Evolutionary conservation across 2,329 filamentous ascomycete species (phyloP).

Genomic region (Sarocladium brachiariae): DNA sequence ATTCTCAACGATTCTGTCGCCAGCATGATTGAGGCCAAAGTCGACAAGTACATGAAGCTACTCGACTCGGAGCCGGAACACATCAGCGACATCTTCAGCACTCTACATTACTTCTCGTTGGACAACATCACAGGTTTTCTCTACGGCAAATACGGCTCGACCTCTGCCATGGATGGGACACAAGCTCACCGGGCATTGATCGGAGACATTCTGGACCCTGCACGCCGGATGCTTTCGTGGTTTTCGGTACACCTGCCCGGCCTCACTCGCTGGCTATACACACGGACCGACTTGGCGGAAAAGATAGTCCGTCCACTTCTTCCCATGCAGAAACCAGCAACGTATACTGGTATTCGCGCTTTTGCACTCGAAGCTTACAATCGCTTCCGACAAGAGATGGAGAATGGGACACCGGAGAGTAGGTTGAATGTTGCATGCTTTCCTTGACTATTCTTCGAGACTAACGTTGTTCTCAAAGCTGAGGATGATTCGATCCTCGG

Average conservation of each 20-base stretch:
- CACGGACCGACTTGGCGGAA: slow-evolving; percentile 29
- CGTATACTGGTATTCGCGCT: slow-evolving; percentile 42
- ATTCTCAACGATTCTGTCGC: slow-evolving; percentile 21
- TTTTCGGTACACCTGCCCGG: slow-evolving; percentile 37
- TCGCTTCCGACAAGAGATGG: slow-evolving; percentile 7
- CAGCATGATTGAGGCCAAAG: slow-evolving; percentile 16
- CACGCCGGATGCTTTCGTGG: slow-evolving; percentile 39
- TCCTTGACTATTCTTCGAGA: neutral
- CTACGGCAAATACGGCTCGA: slow-evolving; percentile 39
- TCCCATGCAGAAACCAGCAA: slow-evolving; percentile 42
- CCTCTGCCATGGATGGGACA: slow-evolving; percentile 32
- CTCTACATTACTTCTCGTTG: slow-evolving; percentile 45
- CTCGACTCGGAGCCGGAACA: slow-evolving; percentile 26
- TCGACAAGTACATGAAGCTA: slow-evolving; percentile 30
- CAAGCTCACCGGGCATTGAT: slow-evolving; percentile 32
- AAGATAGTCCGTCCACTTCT: slow-evolving; percentile 31
- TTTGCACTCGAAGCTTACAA: slow-evolving; percentile 11
- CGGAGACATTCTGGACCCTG: slow-evolving; percentile 40
- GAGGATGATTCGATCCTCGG: slow-evolving; percentile 25
- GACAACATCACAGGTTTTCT: slow-evolving; percentile 46
- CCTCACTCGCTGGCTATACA: slow-evolving; percentile 42
- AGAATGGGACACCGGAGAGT: neutral
- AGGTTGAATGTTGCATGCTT: neutral
- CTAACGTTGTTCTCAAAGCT: neutral
- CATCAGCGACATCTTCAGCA: slow-evolving; percentile 38